phyloP scores from a whole-genome alignment of 495 filamentous ascomycete species.

The Platismatia glauca region DNA sequence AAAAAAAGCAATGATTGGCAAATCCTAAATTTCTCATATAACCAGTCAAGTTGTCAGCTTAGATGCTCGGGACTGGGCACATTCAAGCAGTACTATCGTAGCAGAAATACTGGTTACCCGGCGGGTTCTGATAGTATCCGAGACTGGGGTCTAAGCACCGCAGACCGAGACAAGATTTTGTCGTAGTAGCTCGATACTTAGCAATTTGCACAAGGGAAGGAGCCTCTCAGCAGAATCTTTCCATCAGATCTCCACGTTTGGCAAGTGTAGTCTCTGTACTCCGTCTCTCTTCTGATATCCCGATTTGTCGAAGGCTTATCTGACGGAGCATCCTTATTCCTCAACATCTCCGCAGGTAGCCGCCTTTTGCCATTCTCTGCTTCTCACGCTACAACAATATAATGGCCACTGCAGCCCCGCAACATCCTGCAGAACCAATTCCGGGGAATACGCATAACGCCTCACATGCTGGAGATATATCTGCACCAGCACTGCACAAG shows the following conservation, averaged over 20 bases:
- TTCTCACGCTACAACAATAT: background rate
- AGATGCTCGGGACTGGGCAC: background rate
- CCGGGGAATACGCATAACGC: background rate
- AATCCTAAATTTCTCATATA: background rate
- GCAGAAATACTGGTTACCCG: background rate
- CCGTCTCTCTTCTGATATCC: background rate
- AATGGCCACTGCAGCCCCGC: background rate
- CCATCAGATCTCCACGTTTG: background rate
- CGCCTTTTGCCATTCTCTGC: slow-evolving; percentile 1
- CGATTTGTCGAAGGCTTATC: background rate
- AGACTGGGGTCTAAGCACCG: background rate
- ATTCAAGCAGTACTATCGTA: background rate
- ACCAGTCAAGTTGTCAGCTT: background rate
- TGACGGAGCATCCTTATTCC: background rate
- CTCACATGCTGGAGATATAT: slow-evolving; percentile 1
- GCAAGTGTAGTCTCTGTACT: background rate
- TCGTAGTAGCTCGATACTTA: background rate
- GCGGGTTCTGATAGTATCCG: background rate
- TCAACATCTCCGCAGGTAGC: background rate
- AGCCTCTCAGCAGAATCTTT: background rate
- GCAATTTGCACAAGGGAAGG: background rate
- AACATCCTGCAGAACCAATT: background rate
- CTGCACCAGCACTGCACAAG: slow-evolving; percentile 15
- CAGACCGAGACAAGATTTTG: background rate
- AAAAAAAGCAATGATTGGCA: background rate